A percentile compares a stretch with the other conserved stretches of the same genome.
Evolutionary conservation across 345 rosid genomes (phyloP).

Genomic region (Theobroma cacao): DNA sequence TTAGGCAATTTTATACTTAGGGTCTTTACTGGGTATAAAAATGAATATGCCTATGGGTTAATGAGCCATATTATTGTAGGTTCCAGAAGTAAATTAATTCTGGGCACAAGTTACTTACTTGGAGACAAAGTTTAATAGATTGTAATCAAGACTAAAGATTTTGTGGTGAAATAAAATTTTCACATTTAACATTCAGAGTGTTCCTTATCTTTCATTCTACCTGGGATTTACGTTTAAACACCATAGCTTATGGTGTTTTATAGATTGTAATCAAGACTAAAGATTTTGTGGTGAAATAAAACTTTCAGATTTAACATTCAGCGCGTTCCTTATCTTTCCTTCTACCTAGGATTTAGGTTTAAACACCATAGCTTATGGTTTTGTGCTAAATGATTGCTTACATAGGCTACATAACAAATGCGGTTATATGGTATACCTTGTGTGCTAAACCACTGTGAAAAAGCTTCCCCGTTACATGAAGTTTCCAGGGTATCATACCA

Average conservation of each 20-base stretch:
- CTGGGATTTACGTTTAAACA: neutral
- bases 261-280: neutral
- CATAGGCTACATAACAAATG: neutral
- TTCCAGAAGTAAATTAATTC: neutral
- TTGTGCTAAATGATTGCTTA: neutral
- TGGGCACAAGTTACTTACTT: neutral
- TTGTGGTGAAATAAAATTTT: neutral
- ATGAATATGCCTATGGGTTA: neutral
- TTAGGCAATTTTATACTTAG: neutral
- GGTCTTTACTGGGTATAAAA: neutral
- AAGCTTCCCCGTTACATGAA: constrained; percentile 86
- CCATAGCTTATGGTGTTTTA: neutral
- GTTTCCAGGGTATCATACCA: constrained; percentile 97
- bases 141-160: neutral
- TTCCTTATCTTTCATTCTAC: neutral
- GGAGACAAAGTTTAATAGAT: neutral
- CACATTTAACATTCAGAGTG: neutral
- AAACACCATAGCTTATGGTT: neutral
- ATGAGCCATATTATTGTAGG: neutral
- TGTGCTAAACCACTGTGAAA: constrained; percentile 96
- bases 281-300: neutral
- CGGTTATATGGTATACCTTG: constrained; percentile 47
- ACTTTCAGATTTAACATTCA: neutral
- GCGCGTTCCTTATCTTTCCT: neutral
- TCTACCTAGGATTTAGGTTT: neutral